These are phyloP conservation scores for Fraxinus greggii DNA, from an alignment of 305 asterid species.

Conservation along the genomic window DNA sequence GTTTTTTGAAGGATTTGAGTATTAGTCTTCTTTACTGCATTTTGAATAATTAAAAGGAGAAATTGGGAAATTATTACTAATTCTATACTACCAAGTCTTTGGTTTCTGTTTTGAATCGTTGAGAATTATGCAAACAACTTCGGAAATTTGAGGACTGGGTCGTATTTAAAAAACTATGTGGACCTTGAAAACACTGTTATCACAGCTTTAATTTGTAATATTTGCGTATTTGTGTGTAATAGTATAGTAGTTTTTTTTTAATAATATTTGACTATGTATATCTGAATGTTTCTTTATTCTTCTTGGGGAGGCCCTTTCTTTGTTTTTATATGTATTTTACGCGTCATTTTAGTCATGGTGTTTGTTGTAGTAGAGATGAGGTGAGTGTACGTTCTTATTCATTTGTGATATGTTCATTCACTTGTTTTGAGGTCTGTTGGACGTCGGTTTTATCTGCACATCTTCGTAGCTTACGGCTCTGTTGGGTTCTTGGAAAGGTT, in stretches of 20 bases:
- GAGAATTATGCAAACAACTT: slow-evolving; percentile 13
- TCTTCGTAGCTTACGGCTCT: slow-evolving; percentile 15
- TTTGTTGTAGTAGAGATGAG: slow-evolving; percentile 30
- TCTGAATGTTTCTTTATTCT: slow-evolving; percentile 65
- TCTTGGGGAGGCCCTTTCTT: slow-evolving; percentile 47
- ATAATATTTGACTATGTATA: slow-evolving; percentile 21
- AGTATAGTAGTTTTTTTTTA: not conserved
- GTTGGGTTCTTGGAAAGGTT: slow-evolving; percentile 25
- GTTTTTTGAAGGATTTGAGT: slow-evolving; percentile 6
- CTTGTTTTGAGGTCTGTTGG: slow-evolving; percentile 6
- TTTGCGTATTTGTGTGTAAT: slow-evolving; percentile 20
- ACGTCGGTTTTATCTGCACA: slow-evolving; percentile 26
- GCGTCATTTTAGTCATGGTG: slow-evolving; percentile 22
- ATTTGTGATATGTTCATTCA: slow-evolving; percentile 18
- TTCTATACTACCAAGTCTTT: slow-evolving; percentile 16
- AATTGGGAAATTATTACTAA: not conserved
- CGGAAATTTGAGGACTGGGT: not conserved
- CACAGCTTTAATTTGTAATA: slow-evolving; percentile 39
- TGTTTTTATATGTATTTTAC: slow-evolving; percentile 25
- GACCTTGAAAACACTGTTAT: slow-evolving; percentile 27
- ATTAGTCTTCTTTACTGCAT: slow-evolving; percentile 20
- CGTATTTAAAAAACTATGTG: slow-evolving; percentile 1
- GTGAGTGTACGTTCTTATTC: slow-evolving; percentile 26
- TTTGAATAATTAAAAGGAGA: slow-evolving; percentile 6
- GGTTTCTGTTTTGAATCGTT: slow-evolving; percentile 10